These are phyloP conservation scores for Alectoria sarmentosa DNA, from an alignment of 495 filamentous ascomycete species.

Conservation along the genomic window DNA sequence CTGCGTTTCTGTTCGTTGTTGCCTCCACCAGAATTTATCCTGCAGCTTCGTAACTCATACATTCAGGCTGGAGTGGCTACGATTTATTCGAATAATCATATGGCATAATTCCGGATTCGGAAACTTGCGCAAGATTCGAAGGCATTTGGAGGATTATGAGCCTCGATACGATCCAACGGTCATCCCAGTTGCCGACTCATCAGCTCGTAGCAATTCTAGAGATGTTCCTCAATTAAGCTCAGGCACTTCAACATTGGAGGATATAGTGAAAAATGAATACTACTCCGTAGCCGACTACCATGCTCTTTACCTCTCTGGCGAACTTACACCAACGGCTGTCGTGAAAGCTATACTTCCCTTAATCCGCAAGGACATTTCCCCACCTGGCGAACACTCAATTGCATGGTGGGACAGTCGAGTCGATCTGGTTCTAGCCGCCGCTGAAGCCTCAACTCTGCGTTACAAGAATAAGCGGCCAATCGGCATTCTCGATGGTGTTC, in stretches of 20 bases:
- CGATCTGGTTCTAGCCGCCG: conserved; percentile 56
- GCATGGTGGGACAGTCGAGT: conserved; percentile 61
- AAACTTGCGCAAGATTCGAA: conserved; percentile 45
- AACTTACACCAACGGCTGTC: conserved; percentile 63
- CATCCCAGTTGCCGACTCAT: conserved; percentile 47
- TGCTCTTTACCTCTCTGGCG: conserved; percentile 57
- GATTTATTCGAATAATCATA: conserved; percentile 27
- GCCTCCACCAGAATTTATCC: conserved; percentile 7
- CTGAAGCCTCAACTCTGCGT: conserved; percentile 60
- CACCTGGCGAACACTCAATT: conserved; percentile 47
- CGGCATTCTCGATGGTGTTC: conserved; percentile 72
- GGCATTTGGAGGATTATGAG: conserved; percentile 50
- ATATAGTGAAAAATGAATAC: neutral
- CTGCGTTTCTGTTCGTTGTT: conserved; percentile 19
- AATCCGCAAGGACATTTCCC: conserved; percentile 47
- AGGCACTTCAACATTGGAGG: neutral
- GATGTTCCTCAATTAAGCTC: neutral
- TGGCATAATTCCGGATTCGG: conserved; percentile 73
- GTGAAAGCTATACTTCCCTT: conserved; percentile 61
- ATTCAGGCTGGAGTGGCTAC: conserved; percentile 1
- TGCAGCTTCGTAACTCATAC: conserved; percentile 14
- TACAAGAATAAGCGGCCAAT: conserved; percentile 59
- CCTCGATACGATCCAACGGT: conserved; percentile 77
- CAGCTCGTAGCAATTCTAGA: neutral
- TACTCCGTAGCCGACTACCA: conserved; percentile 52